phyloP scores from a whole-genome alignment of 441 rosid species.

The Brassica balearica region DNA sequence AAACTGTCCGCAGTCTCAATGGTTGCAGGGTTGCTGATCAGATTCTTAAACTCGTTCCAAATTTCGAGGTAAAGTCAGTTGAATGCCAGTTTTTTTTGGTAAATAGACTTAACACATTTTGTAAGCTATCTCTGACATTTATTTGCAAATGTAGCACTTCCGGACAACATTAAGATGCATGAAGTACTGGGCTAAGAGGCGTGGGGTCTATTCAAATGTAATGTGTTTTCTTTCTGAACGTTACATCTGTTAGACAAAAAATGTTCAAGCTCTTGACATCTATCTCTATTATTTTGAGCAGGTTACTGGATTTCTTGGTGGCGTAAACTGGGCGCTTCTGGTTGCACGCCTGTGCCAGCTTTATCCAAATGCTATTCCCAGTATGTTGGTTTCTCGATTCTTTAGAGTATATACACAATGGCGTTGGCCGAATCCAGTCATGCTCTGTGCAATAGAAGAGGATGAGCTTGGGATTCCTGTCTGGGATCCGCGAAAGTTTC shows the following conservation, averaged over 20 bases:
- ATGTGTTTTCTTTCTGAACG: constrained; percentile 32
- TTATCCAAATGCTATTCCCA: constrained; percentile 91
- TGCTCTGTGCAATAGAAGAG: constrained; percentile 89
- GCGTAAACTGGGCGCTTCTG: constrained; percentile 75
- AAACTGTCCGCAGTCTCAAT: constrained; percentile 91
- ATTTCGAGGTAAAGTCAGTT: constrained; percentile 59
- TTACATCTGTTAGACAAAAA: constrained; percentile 7
- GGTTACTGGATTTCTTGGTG: constrained; percentile 82
- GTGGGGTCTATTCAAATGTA: constrained; percentile 88
- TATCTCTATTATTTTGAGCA: constrained; percentile 33
- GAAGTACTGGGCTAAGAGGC: constrained; percentile 90
- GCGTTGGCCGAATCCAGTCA: constrained; percentile 99
- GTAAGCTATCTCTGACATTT: constrained; percentile 21
- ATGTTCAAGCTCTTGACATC: constrained; percentile 17
- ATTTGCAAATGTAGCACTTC: constrained; percentile 60
- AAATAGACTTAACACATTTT: constrained; percentile 4
- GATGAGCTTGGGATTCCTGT: constrained; percentile 76
- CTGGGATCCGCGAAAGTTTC: constrained; percentile 76
- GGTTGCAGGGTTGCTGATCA: constrained; percentile 99
- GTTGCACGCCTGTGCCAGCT: constrained; percentile 86
- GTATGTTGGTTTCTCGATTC: constrained; percentile 87
- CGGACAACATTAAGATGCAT: constrained; percentile 77
- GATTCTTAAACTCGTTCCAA: constrained; percentile 90
- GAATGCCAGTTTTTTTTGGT: constrained; percentile 1
- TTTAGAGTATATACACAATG: constrained; percentile 89